Evolutionary conservation across 495 filamentous ascomycete genomes (phyloP).

Genomic region (Podospora sp.): DNA sequence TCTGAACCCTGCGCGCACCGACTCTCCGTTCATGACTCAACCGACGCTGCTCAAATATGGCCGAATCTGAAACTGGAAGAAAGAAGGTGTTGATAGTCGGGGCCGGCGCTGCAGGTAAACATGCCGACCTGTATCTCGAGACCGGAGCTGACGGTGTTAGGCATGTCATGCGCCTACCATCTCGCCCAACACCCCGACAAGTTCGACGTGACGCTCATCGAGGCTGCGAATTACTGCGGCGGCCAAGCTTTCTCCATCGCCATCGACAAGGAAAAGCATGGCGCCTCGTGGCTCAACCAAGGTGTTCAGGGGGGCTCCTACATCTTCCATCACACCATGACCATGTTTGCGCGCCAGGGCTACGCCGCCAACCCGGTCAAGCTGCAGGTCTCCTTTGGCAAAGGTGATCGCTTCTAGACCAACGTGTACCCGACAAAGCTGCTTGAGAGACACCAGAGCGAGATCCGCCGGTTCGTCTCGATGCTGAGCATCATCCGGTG

Average conservation of each 20-base stretch:
- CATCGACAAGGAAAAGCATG: constrained; percentile 66
- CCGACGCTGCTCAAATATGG: constrained; percentile 4
- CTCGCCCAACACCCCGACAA: constrained; percentile 72
- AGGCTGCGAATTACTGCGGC: constrained; percentile 67
- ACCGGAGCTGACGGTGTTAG: background rate
- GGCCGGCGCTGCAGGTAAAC: constrained; percentile 61
- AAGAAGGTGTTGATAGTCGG: constrained; percentile 64
- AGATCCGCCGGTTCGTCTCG: constrained; percentile 66
- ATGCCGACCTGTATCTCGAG: background rate
- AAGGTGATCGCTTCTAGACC: constrained; percentile 77
- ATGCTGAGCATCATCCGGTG: constrained; percentile 70
- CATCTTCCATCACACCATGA: constrained; percentile 81
- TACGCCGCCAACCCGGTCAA: constrained; percentile 69
- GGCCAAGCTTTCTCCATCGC: constrained; percentile 81
- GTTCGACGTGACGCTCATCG: constrained; percentile 75
- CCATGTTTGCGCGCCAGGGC: constrained; percentile 71
- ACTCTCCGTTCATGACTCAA: background rate
- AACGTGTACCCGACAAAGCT: constrained; percentile 77
- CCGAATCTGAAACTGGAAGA: background rate
- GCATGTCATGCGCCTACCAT: constrained; percentile 73
- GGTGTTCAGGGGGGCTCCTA: constrained; percentile 81
- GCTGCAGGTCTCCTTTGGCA: constrained; percentile 81
- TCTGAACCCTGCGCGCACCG: no score
- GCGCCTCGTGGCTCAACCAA: constrained; percentile 79
- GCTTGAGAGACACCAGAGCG: constrained; percentile 60